Conservation (phyloP, 2,329 filamentous ascomycete species). For the Pestalotiopsis sp. region DNA sequence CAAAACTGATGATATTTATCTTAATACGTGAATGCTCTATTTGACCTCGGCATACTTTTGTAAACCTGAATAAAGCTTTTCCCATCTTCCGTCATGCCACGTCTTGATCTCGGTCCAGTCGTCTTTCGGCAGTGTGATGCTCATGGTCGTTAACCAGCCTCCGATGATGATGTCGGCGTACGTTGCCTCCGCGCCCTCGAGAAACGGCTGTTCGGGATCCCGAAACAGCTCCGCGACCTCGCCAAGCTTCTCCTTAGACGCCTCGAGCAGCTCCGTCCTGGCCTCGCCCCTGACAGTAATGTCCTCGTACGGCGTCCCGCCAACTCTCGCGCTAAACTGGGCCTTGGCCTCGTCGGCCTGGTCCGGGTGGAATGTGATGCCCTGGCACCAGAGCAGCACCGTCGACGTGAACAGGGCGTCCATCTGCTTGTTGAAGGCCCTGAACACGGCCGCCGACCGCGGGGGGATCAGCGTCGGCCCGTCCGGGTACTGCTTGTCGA, state of each 20-base stretch:
- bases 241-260: constrained; percentile 15
- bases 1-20: no score
- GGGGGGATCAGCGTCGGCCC: constrained; percentile 50
- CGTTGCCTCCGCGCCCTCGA: constrained; percentile 20
- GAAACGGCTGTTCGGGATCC: constrained; percentile 21
- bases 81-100: constrained; percentile 26
- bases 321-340: constrained; percentile 50
- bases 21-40: not conserved
- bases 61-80: constrained; percentile 22
- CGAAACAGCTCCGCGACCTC: constrained; percentile 22
- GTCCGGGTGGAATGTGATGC: constrained; percentile 53
- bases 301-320: constrained; percentile 45
- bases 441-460: constrained; percentile 36
- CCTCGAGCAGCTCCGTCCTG: constrained; percentile 16
- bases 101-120: constrained; percentile 23
- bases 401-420: constrained; percentile 56
- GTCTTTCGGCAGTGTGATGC: constrained; percentile 16
- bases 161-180: constrained; percentile 30
- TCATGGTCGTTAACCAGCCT: constrained; percentile 25
- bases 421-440: constrained; percentile 54
- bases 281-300: constrained; percentile 19
- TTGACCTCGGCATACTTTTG: not conserved
- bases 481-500: constrained; percentile 53
- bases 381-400: constrained; percentile 37
- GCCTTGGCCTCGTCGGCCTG: constrained; percentile 44